phyloP scores from a whole-genome alignment of 495 filamentous ascomycete species.

The Stereocaulon alpinum region DNA sequence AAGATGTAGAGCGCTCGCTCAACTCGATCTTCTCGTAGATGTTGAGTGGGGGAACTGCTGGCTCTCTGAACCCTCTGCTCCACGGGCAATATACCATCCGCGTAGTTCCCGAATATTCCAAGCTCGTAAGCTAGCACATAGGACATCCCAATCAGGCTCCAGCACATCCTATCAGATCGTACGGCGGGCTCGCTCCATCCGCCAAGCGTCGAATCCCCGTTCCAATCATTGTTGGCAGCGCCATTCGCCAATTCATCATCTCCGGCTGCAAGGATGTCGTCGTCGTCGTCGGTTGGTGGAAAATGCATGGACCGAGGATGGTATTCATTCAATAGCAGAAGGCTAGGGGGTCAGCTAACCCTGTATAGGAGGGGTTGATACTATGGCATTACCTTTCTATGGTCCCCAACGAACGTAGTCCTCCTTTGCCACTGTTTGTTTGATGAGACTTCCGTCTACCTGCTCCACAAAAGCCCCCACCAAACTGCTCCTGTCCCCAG shows the following conservation, averaged over 20 bases:
- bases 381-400: slow-evolving; percentile 50
- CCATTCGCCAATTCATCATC: slow-evolving; percentile 30
- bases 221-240: not conserved
- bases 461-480: slow-evolving; percentile 73
- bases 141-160: slow-evolving; percentile 91
- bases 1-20: slow-evolving; percentile 81
- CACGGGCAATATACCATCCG: slow-evolving; percentile 6
- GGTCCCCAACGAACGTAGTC: slow-evolving; percentile 79
- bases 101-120: slow-evolving; percentile 73
- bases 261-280: slow-evolving; percentile 44
- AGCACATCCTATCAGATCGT: slow-evolving; percentile 94
- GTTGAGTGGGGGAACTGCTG: not conserved
- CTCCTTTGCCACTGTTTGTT: slow-evolving; percentile 48
- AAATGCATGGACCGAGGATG: slow-evolving; percentile 93
- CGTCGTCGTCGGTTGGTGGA: slow-evolving; percentile 73
- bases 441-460: slow-evolving; percentile 47
- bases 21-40: slow-evolving; percentile 62
- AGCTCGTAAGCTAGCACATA: slow-evolving; percentile 86
- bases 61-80: slow-evolving; percentile 1
- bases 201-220: slow-evolving; percentile 9
- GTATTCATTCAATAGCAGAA: slow-evolving; percentile 93
- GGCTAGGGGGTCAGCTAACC: slow-evolving; percentile 23
- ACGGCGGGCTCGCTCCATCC: slow-evolving; percentile 90
- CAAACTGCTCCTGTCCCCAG: slow-evolving; percentile 92
- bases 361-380: not conserved